Conservation (phyloP, 202 grass and related monocot genomes). For the Brachypodium distachyon region DNA sequence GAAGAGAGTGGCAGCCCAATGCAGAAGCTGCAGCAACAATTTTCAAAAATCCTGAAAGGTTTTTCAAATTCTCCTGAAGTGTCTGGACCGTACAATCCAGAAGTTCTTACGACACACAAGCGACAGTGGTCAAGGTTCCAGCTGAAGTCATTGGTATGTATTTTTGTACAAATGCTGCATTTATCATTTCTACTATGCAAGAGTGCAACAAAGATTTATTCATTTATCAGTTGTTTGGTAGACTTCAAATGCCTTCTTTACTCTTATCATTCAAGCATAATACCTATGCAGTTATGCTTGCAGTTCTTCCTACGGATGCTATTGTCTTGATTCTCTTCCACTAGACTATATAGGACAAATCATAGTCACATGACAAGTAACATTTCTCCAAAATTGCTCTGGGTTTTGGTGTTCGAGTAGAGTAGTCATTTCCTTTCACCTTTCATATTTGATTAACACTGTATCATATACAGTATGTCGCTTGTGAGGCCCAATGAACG, state of each 20-base stretch:
- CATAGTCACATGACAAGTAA: neutral
- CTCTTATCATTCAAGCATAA: neutral
- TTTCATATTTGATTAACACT: neutral
- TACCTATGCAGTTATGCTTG: neutral
- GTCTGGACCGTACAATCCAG: slow-evolving; percentile 76
- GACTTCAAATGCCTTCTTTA: neutral
- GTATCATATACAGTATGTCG: neutral
- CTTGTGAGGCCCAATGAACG: neutral
- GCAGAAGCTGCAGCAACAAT: slow-evolving; percentile 78
- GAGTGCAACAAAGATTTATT: neutral
- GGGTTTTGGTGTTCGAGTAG: neutral
- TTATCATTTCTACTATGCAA: neutral
- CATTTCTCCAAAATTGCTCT: neutral
- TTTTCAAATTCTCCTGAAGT: slow-evolving; percentile 70
- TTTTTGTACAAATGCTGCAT: slow-evolving; percentile 4
- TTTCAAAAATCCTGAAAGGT: slow-evolving; percentile 69
- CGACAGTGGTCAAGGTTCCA: slow-evolving; percentile 94
- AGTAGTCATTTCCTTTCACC: neutral
- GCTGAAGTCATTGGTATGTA: slow-evolving; percentile 69
- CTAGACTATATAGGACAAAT: neutral
- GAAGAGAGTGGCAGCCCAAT: slow-evolving; percentile 63
- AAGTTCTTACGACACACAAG: slow-evolving; percentile 87
- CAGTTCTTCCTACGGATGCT: slow-evolving; percentile 2
- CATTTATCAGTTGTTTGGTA: neutral
- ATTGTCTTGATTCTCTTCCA: neutral